Base-by-base conservation (phyloP, 2,329 filamentous ascomycete species). In the Metarhizium sp. region DNA sequence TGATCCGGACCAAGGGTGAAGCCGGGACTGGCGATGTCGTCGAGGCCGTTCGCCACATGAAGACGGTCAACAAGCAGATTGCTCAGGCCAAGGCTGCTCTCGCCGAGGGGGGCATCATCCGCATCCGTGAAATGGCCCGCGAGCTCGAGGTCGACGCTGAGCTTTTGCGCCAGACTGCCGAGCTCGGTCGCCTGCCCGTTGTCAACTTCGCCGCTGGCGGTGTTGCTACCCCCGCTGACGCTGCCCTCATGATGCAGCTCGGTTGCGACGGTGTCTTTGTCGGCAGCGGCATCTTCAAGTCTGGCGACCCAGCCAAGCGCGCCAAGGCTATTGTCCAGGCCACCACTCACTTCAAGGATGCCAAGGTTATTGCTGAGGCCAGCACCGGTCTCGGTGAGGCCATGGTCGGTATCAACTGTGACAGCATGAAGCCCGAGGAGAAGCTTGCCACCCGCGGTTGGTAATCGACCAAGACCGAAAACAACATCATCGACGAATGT, bases 131-230 rank as follows among this genome's bases (percentile, higher is more conserved):
- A 45, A 78, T 91, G 58, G 92, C 92, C 6, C 86, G 92, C 63
- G 86, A 95, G 69, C 80, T 96, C 51, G 88, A 86, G 59, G 85
- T 83, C 55, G 87, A 94, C 56, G 89, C 84, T 57, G 82, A 84
- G 8, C 78, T 99, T 59, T 81, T 99, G 38, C 87, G 86, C 71
- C 85, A 96, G 78, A 92, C 90, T 0, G 92, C 91, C 1, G 84
- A 91, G 77, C 79, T 95, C 60, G 91, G 91, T 47, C 81, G 94
- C 52, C 78, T 99, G 54, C 94, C 94, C 2, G 92, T 97, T 0
- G 94, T 99, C 61, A 97, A 97, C 79, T 97, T 99, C 64, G 94
- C 94, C 0, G 94, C 94, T 3, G 94, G 94, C n/a, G 94, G 94
- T 56, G 88, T 99, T n/a, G 94, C 94, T n/a, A 99, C 94, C 1